Conservation (phyloP, 2,329 filamentous ascomycete genomes). For the Arthroderma sp. region DNA sequence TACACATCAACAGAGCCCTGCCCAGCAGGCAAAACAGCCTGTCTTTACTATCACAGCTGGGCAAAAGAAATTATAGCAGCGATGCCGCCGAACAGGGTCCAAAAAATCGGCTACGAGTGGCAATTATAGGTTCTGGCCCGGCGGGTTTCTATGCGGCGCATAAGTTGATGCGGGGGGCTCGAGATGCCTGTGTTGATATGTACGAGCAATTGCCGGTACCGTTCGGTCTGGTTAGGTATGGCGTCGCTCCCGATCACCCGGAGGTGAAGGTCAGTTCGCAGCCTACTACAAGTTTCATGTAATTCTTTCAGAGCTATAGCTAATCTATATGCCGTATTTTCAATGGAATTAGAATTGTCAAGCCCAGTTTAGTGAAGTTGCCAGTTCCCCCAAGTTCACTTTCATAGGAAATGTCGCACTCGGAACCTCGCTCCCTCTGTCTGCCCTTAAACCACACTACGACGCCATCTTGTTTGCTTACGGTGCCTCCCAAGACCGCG, state of each 20-base stretch:
- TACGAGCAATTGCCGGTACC: constrained; percentile 89
- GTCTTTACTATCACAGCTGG: neutral
- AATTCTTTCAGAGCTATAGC: neutral
- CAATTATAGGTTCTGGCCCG: constrained; percentile 83
- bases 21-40: too few species aligned
- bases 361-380: constrained; percentile 84
- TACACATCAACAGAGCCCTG: too few species aligned
- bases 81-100: constrained; percentile 10
- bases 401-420: constrained; percentile 85
- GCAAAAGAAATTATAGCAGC: constrained; percentile 7
- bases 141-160: constrained; percentile 93
- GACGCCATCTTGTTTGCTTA: constrained; percentile 88
- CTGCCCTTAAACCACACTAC: constrained; percentile 64
- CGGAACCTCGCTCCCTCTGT: constrained; percentile 55
- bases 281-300: neutral
- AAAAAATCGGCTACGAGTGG: constrained; percentile 53
- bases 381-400: constrained; percentile 65
- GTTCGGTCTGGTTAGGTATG: constrained; percentile 82
- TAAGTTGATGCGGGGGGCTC: constrained; percentile 63
- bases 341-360: constrained; percentile 63
- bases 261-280: constrained; percentile 69
- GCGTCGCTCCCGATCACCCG: constrained; percentile 95
- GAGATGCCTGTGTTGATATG: constrained; percentile 73
- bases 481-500: constrained; percentile 72
- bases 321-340: neutral